These are phyloP conservation scores for Passalora sequoiae DNA, from an alignment of 2,329 filamentous ascomycete species.

Conservation along the genomic window DNA sequence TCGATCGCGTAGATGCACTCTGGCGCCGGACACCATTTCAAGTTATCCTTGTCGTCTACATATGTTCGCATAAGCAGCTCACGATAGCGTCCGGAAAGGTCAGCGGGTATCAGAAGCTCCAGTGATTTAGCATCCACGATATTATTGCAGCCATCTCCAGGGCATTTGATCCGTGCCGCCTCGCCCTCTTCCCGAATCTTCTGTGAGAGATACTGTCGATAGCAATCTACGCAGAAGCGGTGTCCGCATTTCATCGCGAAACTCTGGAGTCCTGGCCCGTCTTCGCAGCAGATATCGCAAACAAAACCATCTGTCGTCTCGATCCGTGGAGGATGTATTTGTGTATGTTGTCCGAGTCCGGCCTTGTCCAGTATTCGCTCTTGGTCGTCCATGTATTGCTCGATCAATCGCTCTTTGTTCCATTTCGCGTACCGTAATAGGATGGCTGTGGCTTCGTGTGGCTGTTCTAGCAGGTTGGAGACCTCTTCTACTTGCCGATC, in stretches of 20 bases:
- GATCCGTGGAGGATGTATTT: constrained; percentile 57
- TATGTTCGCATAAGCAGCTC: constrained; percentile 87
- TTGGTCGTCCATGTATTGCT: constrained; percentile 90
- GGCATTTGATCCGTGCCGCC: constrained; percentile 89
- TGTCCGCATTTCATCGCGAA: constrained; percentile 96
- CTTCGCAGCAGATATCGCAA: constrained; percentile 96
- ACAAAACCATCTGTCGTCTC: constrained; percentile 69
- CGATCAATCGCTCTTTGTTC: constrained; percentile 94
- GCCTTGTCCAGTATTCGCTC: constrained; percentile 76
- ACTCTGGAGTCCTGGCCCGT: constrained; percentile 67
- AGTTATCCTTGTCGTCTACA: constrained; percentile 89
- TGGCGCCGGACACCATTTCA: constrained; percentile 98
- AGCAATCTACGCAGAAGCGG: constrained; percentile 88
- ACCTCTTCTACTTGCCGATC: constrained; percentile 83
- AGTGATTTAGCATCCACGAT: constrained; percentile 89
- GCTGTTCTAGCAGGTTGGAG: constrained; percentile 82
- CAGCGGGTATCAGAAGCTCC: constrained; percentile 62
- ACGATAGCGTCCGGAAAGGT: constrained; percentile 64
- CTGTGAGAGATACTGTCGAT: constrained; percentile 80
- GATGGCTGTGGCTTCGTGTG: constrained; percentile 85
- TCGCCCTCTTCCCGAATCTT: constrained; percentile 96
- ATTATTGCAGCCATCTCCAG: constrained; percentile 76
- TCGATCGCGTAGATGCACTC: constrained; percentile 92
- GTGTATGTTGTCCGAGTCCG: constrained; percentile 65
- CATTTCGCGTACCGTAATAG: constrained; percentile 83